Conservation (phyloP, 805 yeast species). For the Saccharomycopsis fermentans region DNA sequence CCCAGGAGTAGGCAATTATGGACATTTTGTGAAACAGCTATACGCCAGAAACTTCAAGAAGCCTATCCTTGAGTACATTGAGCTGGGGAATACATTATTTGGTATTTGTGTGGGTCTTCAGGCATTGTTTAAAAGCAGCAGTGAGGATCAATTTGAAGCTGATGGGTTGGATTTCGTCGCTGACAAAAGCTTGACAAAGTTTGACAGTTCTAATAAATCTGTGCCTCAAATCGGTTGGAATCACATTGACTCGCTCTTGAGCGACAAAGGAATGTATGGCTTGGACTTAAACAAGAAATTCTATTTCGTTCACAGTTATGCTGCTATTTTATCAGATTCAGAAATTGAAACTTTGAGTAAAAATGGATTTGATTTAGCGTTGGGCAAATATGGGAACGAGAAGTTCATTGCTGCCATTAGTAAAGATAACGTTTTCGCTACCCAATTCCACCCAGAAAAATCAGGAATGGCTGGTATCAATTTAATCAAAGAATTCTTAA, state of each 20-base stretch:
- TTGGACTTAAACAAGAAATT: constrained; percentile 61
- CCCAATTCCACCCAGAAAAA: constrained; percentile 99
- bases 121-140: constrained; percentile 64
- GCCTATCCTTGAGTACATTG: constrained; percentile 58
- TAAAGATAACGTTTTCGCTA: constrained; percentile 76
- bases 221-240: constrained; percentile 99
- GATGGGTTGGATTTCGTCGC: constrained; percentile 53
- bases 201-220: constrained; percentile 54
- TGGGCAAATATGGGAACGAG: constrained; percentile 59
- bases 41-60: constrained; percentile 48
- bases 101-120: constrained; percentile 98
- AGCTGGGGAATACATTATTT: constrained; percentile 79
- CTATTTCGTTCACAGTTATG: constrained; percentile 93
- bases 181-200: constrained; percentile 44
- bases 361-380: constrained; percentile 39
- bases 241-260: constrained; percentile 28
- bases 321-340: constrained; percentile 47
- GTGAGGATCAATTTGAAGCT: constrained; percentile 38
- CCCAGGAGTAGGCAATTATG: constrained; percentile 98
- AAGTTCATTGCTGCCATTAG: constrained; percentile 73
- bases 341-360: constrained; percentile 26
- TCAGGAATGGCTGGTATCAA: constrained; percentile 85
- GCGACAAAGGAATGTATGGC: constrained; percentile 37
- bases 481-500: constrained; percentile 63
- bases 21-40: constrained; percentile 77